Evolutionary conservation across 179 eudicot genomes (phyloP).

Genomic region (Spinacia oleracea): DNA sequence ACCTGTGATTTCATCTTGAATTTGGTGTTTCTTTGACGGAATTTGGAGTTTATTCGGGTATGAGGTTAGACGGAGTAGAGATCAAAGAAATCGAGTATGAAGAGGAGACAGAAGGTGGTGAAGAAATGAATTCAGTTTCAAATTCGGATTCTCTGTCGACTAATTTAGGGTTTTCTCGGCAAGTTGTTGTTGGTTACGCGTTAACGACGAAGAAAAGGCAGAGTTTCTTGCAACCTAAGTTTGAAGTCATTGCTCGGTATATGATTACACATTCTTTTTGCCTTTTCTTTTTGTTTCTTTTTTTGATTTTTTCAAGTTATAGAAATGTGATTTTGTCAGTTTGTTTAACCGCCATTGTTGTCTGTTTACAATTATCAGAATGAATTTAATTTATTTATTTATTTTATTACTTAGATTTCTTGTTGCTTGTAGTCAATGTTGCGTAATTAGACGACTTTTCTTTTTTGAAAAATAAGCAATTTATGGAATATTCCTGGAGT

Average conservation of each 20-base stretch:
- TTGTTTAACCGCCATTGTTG: conserved; percentile 10
- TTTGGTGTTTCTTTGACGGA: neutral
- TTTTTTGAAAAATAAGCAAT: conserved; percentile 2
- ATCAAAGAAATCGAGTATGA: conserved; percentile 36
- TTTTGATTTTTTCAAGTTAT: neutral
- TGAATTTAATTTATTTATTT: no score
- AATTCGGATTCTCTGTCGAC: conserved; percentile 23
- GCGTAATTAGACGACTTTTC: neutral
- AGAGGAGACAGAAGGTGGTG: conserved; percentile 18
- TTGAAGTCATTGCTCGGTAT: conserved; percentile 63
- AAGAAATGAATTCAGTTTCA: conserved; percentile 28
- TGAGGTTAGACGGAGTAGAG: conserved; percentile 50
- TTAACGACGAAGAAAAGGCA: conserved; percentile 66
- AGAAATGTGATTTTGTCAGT: conserved; percentile 12
- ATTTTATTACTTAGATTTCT: no score
- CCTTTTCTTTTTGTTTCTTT: neutral
- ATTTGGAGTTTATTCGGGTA: conserved; percentile 22
- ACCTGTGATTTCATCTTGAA: conserved; percentile 1
- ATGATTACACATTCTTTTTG: no score
- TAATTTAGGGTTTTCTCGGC: conserved; percentile 30
- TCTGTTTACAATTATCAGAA: conserved; percentile 22
- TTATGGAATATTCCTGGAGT: conserved; percentile 35
- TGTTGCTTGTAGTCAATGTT: neutral
- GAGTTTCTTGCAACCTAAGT: conserved; percentile 77
- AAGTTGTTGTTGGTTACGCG: conserved; percentile 71